Percentiles rank a stretch among this genome's conserved stretches.
These are phyloP conservation scores for Pseudozyma flocculosa DNA, from an alignment of 1,284 basidiomycete genomes.

Conservation along the genomic window DNA sequence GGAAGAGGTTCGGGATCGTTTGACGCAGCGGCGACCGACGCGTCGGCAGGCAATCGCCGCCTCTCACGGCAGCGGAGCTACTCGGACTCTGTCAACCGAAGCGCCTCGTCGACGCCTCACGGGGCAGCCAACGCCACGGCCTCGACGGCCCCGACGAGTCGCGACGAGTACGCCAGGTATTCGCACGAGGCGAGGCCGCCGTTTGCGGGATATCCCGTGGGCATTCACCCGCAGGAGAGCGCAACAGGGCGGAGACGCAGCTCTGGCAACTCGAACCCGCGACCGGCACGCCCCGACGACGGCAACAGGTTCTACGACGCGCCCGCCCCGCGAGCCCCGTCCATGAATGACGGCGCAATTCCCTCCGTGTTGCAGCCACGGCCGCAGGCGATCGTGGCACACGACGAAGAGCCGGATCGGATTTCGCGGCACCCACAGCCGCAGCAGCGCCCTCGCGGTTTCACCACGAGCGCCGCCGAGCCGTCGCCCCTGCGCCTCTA, in stretches of 20 bases:
- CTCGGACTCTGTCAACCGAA: constrained; percentile 24
- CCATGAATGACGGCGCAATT: constrained; percentile 4
- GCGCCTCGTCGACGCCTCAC: constrained; percentile 6
- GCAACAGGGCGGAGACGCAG: background rate
- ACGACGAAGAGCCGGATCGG: background rate
- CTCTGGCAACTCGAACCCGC: background rate
- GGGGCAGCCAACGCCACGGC: constrained; percentile 2
- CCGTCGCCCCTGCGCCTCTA: background rate
- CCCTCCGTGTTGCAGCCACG: constrained; percentile 19
- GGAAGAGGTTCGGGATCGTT: constrained; percentile 4
- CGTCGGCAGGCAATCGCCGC: background rate
- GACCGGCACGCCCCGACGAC: constrained; percentile 2
- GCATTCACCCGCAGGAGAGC: background rate
- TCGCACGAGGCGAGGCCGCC: background rate
- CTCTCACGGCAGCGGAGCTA: constrained; percentile 33
- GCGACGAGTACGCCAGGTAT: constrained; percentile 4
- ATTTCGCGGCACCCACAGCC: background rate
- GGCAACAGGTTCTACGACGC: background rate
- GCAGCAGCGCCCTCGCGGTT: background rate
- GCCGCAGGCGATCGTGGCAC: background rate
- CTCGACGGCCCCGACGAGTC: constrained; percentile 20
- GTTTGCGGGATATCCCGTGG: background rate
- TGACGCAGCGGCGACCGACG: constrained; percentile 3
- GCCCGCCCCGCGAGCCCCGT: background rate
- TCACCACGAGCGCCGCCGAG: background rate